phyloP scores from a whole-genome alignment of 2,329 filamentous ascomycete genomes.

The Pestalotiopsis sp. region DNA sequence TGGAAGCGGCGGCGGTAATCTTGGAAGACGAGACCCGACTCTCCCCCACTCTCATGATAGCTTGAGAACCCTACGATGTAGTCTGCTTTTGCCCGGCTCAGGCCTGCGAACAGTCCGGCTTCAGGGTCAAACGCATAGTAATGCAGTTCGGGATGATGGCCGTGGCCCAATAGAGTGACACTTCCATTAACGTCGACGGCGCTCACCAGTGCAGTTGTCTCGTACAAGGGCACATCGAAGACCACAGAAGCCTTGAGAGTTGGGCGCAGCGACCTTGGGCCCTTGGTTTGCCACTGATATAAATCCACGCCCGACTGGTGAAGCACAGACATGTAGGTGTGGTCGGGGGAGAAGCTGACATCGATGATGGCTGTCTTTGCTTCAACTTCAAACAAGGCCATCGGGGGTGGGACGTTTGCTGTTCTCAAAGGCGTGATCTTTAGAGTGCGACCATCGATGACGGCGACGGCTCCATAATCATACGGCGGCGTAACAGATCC shows the following conservation, averaged over 20 bases:
- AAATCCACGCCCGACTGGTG: conserved; percentile 68
- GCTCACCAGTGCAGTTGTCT: conserved; percentile 31
- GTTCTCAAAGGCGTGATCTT: conserved; percentile 85
- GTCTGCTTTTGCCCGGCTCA: conserved; percentile 27
- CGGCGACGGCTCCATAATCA: conserved; percentile 79
- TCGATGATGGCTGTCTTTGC: conserved; percentile 69
- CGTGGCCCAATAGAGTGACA: conserved; percentile 30
- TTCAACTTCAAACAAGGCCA: conserved; percentile 78
- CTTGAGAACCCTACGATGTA: conserved; percentile 34
- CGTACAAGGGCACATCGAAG: conserved; percentile 26
- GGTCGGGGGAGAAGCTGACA: conserved; percentile 70
- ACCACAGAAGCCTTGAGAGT: conserved; percentile 41
- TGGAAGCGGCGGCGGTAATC: conserved; percentile 43
- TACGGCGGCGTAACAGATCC: conserved; percentile 72
- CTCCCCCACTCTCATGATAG: conserved; percentile 30
- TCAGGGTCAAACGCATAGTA: conserved; percentile 24
- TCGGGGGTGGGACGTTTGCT: conserved; percentile 89
- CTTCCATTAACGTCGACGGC: conserved; percentile 30
- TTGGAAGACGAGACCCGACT: conserved; percentile 42
- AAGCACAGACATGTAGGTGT: conserved; percentile 71
- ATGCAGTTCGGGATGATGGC: conserved; percentile 26
- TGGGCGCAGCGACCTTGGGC: conserved; percentile 51
- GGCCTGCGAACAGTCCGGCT: conserved; percentile 24
- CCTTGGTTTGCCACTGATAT: conserved; percentile 69
- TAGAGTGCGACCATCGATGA: conserved; percentile 78